Conservation (phyloP, 441 rosid genomes). For the Erysimum cheiri region DNA sequence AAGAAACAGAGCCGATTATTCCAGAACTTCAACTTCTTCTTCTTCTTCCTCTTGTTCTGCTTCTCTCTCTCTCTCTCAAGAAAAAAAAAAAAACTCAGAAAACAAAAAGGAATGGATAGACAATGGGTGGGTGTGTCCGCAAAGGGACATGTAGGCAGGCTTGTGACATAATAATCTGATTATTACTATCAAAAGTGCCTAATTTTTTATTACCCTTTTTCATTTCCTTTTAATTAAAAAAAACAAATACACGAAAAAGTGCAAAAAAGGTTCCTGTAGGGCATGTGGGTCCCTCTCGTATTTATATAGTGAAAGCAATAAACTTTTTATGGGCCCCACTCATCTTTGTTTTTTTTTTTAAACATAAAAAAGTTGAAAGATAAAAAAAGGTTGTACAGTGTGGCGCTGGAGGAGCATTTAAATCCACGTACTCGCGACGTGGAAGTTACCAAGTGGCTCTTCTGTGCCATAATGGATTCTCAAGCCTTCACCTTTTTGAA, state of each 20-base stretch:
- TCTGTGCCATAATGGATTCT: conserved; percentile 17
- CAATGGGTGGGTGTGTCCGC: conserved; percentile 58
- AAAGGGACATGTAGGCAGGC: conserved; percentile 46
- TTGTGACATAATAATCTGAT: conserved; percentile 63
- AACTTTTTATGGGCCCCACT: conserved; percentile 36
- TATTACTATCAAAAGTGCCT: conserved; percentile 65
- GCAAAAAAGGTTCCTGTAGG: conserved; percentile 25
- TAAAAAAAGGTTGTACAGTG: neutral
- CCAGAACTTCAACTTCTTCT: conserved; percentile 17
- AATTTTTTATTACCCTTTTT: neutral
- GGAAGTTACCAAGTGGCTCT: conserved; percentile 32
- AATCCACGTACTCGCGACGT: neutral
- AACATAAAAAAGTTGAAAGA: neutral
- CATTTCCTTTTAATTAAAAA: neutral
- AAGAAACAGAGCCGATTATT: conserved; percentile 28
- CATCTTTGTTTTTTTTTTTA: neutral
- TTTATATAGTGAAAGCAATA: conserved; percentile 41
- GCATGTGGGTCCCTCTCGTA: conserved; percentile 45
- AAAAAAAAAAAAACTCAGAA: neutral
- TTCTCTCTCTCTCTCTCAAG: conserved; percentile 17
- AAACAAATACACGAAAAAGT: conserved; percentile 36
- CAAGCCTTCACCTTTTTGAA: conserved; percentile 9
- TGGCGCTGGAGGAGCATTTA: conserved; percentile 3
- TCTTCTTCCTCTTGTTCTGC: neutral
- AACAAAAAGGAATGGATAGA: conserved; percentile 55